phyloP scores from a whole-genome alignment of 495 filamentous ascomycete genomes.

The Terfezia claveryi region DNA sequence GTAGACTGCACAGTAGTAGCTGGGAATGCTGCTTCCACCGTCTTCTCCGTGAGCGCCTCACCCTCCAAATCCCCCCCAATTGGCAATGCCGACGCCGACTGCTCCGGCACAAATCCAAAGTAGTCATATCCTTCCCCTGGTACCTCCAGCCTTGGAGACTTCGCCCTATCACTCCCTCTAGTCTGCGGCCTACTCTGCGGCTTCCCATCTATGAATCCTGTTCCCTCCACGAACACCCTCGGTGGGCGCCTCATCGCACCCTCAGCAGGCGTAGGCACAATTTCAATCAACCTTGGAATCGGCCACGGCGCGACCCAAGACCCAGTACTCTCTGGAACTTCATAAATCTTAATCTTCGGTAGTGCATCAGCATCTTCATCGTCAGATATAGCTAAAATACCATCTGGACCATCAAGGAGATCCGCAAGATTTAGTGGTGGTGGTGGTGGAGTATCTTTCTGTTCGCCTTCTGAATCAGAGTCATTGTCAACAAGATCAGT shows the following conservation, averaged over 20 bases:
- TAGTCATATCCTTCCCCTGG: too few species aligned
- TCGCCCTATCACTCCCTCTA: too few species aligned
- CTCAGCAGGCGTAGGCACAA: background rate
- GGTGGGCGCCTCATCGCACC: background rate
- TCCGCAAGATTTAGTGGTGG: background rate
- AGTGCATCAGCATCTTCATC: background rate
- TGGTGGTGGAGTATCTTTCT: background rate
- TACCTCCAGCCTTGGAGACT: too few species aligned
- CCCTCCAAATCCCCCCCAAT: too few species aligned
- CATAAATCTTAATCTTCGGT: background rate
- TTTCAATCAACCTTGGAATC: background rate
- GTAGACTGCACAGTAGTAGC: too few species aligned
- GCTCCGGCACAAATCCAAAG: too few species aligned
- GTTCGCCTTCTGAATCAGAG: background rate
- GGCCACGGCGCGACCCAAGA: background rate
- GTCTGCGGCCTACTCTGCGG: too few species aligned
- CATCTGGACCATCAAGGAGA: background rate
- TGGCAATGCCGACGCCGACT: too few species aligned
- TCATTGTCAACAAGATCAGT: background rate
- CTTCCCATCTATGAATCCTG: background rate
- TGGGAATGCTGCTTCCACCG: too few species aligned
- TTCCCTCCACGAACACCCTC: background rate
- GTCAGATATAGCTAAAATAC: background rate
- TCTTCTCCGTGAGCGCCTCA: too few species aligned
- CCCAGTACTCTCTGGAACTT: background rate